phyloP scores from a whole-genome alignment of 192 early-diverging fungal species.

The Coemansia sp. region DNA sequence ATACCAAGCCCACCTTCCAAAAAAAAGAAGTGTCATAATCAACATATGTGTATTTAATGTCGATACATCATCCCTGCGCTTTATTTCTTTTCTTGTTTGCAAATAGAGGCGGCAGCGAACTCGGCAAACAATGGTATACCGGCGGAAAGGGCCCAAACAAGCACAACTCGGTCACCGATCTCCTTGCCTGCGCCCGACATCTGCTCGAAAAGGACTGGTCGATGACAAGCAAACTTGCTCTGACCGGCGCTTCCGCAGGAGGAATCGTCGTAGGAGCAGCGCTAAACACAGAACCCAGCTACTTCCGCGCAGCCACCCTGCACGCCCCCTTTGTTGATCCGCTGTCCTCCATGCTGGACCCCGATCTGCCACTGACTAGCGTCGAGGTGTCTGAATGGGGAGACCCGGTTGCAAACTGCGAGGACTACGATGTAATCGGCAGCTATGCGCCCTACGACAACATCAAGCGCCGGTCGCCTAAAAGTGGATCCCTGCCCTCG shows the following conservation, averaged over 20 bases:
- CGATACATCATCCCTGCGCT: no score
- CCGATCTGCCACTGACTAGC: constrained; percentile 65
- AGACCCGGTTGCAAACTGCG: constrained; percentile 54
- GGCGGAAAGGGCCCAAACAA: constrained; percentile 70
- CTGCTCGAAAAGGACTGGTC: constrained; percentile 61
- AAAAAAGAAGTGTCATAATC: not conserved
- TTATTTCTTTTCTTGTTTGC: no score
- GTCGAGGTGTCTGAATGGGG: constrained; percentile 80
- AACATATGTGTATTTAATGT: not conserved
- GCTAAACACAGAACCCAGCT: constrained; percentile 61
- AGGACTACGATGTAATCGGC: constrained; percentile 58
- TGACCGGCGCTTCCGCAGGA: constrained; percentile 74
- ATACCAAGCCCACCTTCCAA: no score
- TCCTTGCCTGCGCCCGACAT: constrained; percentile 64
- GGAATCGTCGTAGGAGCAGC: constrained; percentile 72
- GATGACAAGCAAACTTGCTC: constrained; percentile 54
- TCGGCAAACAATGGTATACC: constrained; percentile 77
- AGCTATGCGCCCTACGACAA: constrained; percentile 73
- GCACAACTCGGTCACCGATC: constrained; percentile 69
- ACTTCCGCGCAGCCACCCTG: constrained; percentile 71
- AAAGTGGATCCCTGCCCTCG: constrained; percentile 41
- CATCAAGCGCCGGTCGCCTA: constrained; percentile 12
- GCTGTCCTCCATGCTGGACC: constrained; percentile 78
- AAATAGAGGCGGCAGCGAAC: constrained; percentile 75
- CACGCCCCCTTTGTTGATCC: constrained; percentile 86